These are phyloP conservation scores for Scheffersomyces amazonensis DNA, from an alignment of 805 yeast species.

Conservation along the genomic window DNA sequence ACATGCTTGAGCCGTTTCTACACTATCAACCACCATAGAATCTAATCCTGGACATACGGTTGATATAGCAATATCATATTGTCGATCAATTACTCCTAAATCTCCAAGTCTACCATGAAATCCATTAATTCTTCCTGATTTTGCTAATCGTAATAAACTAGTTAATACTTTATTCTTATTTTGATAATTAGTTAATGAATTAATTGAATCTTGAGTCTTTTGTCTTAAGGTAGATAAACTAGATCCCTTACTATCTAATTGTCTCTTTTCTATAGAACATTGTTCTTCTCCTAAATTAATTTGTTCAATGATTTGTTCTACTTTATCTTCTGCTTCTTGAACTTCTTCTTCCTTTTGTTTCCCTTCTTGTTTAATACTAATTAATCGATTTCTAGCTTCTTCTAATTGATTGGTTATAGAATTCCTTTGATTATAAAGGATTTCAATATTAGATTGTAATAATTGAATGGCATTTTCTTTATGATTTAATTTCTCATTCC, in stretches of 20 bases:
- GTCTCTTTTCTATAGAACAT: slow-evolving; percentile 44
- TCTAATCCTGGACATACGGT: slow-evolving; percentile 92
- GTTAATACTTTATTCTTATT: slow-evolving; percentile 72
- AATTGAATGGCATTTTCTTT: slow-evolving; percentile 64
- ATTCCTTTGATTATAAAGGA: slow-evolving; percentile 47
- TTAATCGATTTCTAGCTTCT: slow-evolving; percentile 42
- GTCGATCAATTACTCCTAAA: slow-evolving; percentile 84
- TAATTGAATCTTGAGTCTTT: slow-evolving; percentile 63
- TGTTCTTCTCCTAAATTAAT: slow-evolving; percentile 58
- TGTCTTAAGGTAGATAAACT: slow-evolving; percentile 56
- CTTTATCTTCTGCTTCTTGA: slow-evolving; percentile 45
- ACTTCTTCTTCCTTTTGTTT: slow-evolving; percentile 48
- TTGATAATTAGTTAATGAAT: slow-evolving; percentile 53
- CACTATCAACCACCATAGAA: slow-evolving; percentile 86
- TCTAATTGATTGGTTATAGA: slow-evolving; percentile 44
- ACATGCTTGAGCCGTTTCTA: slow-evolving; percentile 56
- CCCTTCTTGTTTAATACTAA: slow-evolving; percentile 46
- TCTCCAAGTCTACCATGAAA: slow-evolving; percentile 91
- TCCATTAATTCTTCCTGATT: slow-evolving; percentile 80
- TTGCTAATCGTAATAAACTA: slow-evolving; percentile 65
- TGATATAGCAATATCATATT: slow-evolving; percentile 89
- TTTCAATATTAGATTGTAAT: slow-evolving; percentile 61
- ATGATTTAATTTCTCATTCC: slow-evolving; percentile 65
- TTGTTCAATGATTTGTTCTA: slow-evolving; percentile 49
- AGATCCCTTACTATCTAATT: slow-evolving; percentile 52